Evolutionary conservation across 2,329 filamentous ascomycete genomes (phyloP).

Genomic region (Sclerotinia nivalis): DNA sequence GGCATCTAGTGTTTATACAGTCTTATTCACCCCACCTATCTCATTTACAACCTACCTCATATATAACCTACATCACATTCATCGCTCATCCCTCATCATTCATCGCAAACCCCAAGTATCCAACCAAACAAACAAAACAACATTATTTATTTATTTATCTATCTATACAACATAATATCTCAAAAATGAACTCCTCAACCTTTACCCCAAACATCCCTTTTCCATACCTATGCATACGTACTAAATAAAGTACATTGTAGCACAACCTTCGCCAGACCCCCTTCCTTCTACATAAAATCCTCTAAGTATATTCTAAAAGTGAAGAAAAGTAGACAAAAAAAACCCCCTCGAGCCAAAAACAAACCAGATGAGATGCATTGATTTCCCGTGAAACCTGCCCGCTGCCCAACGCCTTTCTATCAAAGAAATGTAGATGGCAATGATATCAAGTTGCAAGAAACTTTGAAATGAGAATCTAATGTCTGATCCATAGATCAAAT

Average conservation of each 20-base stretch:
- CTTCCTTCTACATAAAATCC: not conserved
- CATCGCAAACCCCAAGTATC: not conserved
- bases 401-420: not conserved
- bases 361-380: not conserved
- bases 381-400: not conserved
- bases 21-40: no score
- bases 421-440: not conserved
- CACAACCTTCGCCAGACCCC: not conserved
- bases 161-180: not conserved
- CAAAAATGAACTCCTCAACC: not conserved
- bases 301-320: constrained; percentile 1
- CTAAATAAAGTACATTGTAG: not conserved
- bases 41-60: no score
- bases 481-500: not conserved
- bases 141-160: not conserved
- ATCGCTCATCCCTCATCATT: not conserved
- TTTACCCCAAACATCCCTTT: not conserved
- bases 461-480: constrained; percentile 6
- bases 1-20: no score
- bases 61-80: no score
- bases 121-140: not conserved
- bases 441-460: not conserved
- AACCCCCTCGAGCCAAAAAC: not conserved
- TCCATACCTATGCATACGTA: not conserved
- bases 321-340: not conserved